Evolutionary conservation across 768 basidiomycete genomes (phyloP), one percentile per base, ranked within the genome.

Genomic region (Boletellus ananas): DNA sequence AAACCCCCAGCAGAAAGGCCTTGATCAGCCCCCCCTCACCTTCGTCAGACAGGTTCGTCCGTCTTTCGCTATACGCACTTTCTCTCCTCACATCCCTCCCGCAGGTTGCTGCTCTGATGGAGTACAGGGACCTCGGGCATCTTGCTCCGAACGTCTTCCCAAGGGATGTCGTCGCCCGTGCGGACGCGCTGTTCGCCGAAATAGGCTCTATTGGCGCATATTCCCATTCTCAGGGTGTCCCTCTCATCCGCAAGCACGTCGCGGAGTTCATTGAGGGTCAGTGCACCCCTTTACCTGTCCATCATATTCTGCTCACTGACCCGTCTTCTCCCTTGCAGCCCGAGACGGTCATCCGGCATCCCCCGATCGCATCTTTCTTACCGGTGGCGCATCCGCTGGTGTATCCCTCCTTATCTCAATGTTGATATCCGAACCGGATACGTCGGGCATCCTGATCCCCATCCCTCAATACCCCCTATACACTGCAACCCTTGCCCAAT

Each of bases 391-490:
- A 17, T 96, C 94, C 18, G 84, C 85, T 12, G 96, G 95, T 45
- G 94, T 99, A n/a, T 85, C 89, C 18, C 81, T 91, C 17, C 72
- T 92, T 20, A 81, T 95, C 58, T 81, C 82, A 61, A 81, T 89
- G 75, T 81, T 94, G 53, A 85, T 93, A 58, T 73, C 82, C 10
- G 69, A 76, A 18, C 82, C 81, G 18, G 54, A 61, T 17, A 76
- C 73, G 23, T 80, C 81, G 42, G 93, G 91, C 7, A 79, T 95
- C 59, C 80, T 95, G 46, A 96, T 98, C 62, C 95, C 95, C 29
- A 98, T 99, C 55, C 95, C 95, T 2, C 95, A 99, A 72, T 98
- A 99, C 67, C 95, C 95, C 1, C 78, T 99, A 11, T 99, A 99
- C 70, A 97, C 94, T 34, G 95, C 95, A 29, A 84, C 94, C 1